phyloP scores from a whole-genome alignment of 169 alveolate species.

The Plasmodium berghei region DNA sequence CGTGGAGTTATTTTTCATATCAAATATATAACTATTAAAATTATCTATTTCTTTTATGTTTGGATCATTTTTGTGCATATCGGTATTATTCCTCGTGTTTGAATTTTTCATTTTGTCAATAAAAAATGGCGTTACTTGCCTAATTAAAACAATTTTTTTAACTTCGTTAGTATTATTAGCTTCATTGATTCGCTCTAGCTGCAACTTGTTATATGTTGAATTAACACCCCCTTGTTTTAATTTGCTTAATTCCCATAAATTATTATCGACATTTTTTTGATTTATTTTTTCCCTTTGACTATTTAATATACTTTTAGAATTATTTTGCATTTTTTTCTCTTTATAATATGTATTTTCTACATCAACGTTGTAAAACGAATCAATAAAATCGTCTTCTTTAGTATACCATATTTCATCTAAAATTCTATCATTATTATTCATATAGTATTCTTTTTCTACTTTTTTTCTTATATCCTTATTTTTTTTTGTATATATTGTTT shows the following conservation, averaged over 20 bases:
- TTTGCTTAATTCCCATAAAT: conserved; percentile 97
- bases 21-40: conserved; percentile 17
- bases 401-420: conserved; percentile 74
- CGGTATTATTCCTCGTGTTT: conserved; percentile 39
- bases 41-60: conserved; percentile 88
- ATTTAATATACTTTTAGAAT: conserved; percentile 45
- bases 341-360: conserved; percentile 32
- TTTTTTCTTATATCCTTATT: conserved; percentile 12
- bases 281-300: conserved; percentile 78
- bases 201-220: conserved; percentile 82
- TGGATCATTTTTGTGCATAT: conserved; percentile 38
- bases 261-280: conserved; percentile 94
- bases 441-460: conserved; percentile 15
- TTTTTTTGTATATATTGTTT: not conserved
- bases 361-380: conserved; percentile 69
- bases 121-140: conserved; percentile 94
- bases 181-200: conserved; percentile 84
- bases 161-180: conserved; percentile 92
- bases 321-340: conserved; percentile 61
- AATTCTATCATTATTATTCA: conserved; percentile 49
- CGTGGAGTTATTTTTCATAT: conserved; percentile 83
- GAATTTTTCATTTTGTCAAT: conserved; percentile 88
- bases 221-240: conserved; percentile 95
- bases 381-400: conserved; percentile 72
- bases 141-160: conserved; percentile 93